These are phyloP conservation scores for Hanseniaspora hatyaiensis DNA, from an alignment of 805 yeast species.

Conservation along the genomic window DNA sequence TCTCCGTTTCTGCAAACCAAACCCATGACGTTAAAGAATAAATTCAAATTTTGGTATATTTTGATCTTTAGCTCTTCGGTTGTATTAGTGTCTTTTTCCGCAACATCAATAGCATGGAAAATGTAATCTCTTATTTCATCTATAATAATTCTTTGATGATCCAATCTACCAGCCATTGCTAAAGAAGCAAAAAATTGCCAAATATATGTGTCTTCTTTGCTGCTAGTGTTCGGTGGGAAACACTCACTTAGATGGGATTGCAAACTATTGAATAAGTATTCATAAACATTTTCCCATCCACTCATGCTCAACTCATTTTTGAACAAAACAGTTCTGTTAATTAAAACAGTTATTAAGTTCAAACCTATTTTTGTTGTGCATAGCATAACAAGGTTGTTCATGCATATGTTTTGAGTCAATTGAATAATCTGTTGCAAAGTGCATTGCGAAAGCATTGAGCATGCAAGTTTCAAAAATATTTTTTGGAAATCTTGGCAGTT, in stretches of 20 bases:
- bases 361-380: conserved; percentile 65
- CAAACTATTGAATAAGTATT: conserved; percentile 62
- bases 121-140: conserved; percentile 90
- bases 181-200: conserved; percentile 96
- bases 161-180: conserved; percentile 78
- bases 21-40: conserved; percentile 94
- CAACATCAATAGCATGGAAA: conserved; percentile 72
- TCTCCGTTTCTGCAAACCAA: conserved; percentile 82
- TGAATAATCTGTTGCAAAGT: conserved; percentile 18
- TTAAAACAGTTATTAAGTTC: conserved; percentile 74
- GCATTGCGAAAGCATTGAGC: conserved; percentile 33
- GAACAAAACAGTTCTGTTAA: conserved; percentile 83
- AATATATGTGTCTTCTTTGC: conserved; percentile 44
- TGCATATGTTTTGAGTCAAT: conserved; percentile 13
- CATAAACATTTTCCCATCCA: conserved; percentile 69
- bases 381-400: conserved; percentile 20
- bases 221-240: conserved; percentile 54
- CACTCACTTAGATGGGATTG: conserved; percentile 66
- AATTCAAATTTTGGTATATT: conserved; percentile 67
- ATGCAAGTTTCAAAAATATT: conserved; percentile 72
- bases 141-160: conserved; percentile 85
- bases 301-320: conserved; percentile 55
- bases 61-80: conserved; percentile 35
- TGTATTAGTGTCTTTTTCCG: conserved; percentile 32
- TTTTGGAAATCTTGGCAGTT: conserved; percentile 55